Base-by-base conservation (phyloP, 352 stramenopile species). In the Phytophthora hibernalis region DNA sequence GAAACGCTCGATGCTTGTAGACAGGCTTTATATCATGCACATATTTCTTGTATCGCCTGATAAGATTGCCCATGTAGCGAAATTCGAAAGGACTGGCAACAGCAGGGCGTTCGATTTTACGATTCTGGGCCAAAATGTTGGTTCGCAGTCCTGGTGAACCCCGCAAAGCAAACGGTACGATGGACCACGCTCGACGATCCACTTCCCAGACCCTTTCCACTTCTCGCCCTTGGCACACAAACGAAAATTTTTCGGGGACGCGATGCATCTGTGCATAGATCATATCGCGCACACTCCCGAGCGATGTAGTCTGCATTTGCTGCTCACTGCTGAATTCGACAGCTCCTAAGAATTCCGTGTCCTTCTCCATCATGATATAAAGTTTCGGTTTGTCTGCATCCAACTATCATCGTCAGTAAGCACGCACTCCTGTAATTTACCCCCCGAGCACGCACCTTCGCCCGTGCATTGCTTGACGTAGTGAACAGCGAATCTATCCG, bases 401-500 rank as follows among this genome's bases (percentile, higher is more conserved):
- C 53, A 44, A 9, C 5, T 13, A 45, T 15, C 3, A 10, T 33
- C 28, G 21, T 61, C 21, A 65, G 48, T 35, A 52, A 42, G 13
- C 38, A 38, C 7, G 13, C 7, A 31, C 51, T 4, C 24, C 15
- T 5, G 18, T 26, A n/a, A 50, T 18, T 7, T 4, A 37, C 42
- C 0, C 28, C 18, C n/a, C 38, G 21, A 10, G 11, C 18, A 38
- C 47, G n/a, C 44, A 69, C 65, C 53, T 87, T 89, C 74, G 0
- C 76, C 82, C 11, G 82, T 87, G 37, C 82, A 91, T 20, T 85
- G 78, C 58, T 88, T 89, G 10, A 73, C 76, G 53, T 89, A 89
- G 55, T 91, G 80, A 57, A 88, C 70, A 4, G 78, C 82, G 47
- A 81, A 82, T 5, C 33, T 57, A 50, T 89, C 70, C 0, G 69